These are phyloP conservation scores for Coemansia sp. DNA, from an alignment of 192 early-diverging fungal genomes.

Conservation along the genomic window DNA sequence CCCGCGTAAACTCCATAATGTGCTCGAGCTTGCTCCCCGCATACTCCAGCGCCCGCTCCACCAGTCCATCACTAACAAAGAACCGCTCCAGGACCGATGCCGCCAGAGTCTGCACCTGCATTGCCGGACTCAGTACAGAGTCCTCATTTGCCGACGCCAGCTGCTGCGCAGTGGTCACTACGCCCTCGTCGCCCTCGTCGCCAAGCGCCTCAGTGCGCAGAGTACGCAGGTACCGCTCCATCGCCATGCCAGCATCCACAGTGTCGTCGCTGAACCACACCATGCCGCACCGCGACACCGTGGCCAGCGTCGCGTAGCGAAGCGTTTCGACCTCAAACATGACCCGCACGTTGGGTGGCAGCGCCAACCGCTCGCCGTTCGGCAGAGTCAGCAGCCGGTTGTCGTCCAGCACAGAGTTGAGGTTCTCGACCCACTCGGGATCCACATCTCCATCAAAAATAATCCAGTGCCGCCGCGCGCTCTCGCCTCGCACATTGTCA, in stretches of 20 bases:
- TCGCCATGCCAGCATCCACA: conserved; percentile 73
- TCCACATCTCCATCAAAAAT: conserved; percentile 99
- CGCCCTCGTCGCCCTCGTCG: conserved; percentile 74
- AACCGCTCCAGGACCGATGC: conserved; percentile 69
- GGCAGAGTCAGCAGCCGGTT: conserved; percentile 96
- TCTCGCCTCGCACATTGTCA: conserved; percentile 97
- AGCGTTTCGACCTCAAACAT: conserved; percentile 99
- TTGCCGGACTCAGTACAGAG: conserved; percentile 54
- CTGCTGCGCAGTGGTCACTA: conserved; percentile 38
- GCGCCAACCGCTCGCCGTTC: conserved; percentile 94
- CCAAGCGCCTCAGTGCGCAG: conserved; percentile 68
- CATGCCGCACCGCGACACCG: conserved; percentile 99
- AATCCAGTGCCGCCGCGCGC: conserved; percentile 94
- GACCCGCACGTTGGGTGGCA: conserved; percentile 94
- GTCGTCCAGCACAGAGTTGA: conserved; percentile 92
- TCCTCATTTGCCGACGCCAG: conserved; percentile 60
- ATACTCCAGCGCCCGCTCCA: conserved; percentile 66
- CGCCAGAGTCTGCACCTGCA: conserved; percentile 73
- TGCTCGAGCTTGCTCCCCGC: conserved; percentile 75
- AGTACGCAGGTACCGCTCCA: conserved; percentile 78
- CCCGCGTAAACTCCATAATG: conserved; percentile 96
- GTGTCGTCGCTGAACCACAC: conserved; percentile 98
- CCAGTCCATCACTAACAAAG: conserved; percentile 72
- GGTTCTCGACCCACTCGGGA: conserved; percentile 99
- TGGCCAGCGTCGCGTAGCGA: conserved; percentile 95